A percentile compares a stretch with the other conserved stretches of the same genome.
These are phyloP conservation scores for Xylariaceae sp. DNA, from an alignment of 2,329 filamentous ascomycete genomes.

Conservation along the genomic window DNA sequence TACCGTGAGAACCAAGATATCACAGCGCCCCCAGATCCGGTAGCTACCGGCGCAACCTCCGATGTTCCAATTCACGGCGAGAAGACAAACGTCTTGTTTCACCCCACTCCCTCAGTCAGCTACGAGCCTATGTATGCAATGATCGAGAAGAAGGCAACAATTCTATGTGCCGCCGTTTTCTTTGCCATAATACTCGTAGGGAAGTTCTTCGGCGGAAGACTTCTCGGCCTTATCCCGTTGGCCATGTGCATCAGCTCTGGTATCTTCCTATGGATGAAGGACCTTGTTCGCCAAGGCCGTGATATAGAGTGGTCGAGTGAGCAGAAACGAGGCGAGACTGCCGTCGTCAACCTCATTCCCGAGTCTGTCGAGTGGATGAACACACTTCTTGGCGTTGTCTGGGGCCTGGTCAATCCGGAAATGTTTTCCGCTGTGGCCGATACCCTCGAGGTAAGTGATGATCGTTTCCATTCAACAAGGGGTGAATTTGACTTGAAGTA, in stretches of 20 bases:
- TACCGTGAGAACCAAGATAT: constrained; percentile 86
- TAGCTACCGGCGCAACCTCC: constrained; percentile 77
- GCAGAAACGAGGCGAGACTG: constrained; percentile 78
- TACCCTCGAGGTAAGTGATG: constrained; percentile 60
- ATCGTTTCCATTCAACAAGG: neutral
- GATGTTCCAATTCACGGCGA: constrained; percentile 96
- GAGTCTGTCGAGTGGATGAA: constrained; percentile 98
- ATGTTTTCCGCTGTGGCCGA: constrained; percentile 94
- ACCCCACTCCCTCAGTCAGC: constrained; percentile 85
- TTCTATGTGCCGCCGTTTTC: constrained; percentile 69
- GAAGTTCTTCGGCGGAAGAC: constrained; percentile 72
- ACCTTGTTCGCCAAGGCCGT: constrained; percentile 76
- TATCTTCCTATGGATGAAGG: constrained; percentile 86
- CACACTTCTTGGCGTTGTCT: constrained; percentile 76
- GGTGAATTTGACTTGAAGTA: constrained; percentile 27
- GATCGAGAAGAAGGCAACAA: constrained; percentile 71
- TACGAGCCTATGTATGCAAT: constrained; percentile 83
- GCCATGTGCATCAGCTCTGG: constrained; percentile 70
- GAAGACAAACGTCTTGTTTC: constrained; percentile 94
- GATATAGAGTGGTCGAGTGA: constrained; percentile 88
- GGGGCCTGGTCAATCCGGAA: constrained; percentile 91
- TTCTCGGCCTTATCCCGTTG: constrained; percentile 74
- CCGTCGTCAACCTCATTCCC: constrained; percentile 83
- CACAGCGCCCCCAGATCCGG: constrained; percentile 84
- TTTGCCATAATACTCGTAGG: constrained; percentile 73